These are phyloP conservation scores for Fusarium austroafricanum DNA, from an alignment of 2,329 filamentous ascomycete species.

Conservation along the genomic window DNA sequence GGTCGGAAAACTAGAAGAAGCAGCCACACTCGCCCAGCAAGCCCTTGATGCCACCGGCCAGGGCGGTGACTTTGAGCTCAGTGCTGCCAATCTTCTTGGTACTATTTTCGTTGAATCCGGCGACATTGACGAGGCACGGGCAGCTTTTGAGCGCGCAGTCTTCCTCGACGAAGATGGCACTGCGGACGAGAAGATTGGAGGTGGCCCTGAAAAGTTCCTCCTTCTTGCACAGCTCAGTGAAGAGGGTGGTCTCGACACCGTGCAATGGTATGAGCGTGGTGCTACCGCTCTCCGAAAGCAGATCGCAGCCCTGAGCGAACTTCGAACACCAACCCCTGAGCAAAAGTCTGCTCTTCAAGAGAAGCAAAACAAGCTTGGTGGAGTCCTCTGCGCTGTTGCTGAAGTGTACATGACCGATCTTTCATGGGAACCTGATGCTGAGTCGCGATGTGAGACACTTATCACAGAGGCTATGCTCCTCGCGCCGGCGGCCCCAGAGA, in stretches of 20 bases:
- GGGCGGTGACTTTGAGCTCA: conserved; percentile 65
- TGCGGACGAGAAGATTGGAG: conserved; percentile 76
- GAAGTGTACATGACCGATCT: conserved; percentile 99
- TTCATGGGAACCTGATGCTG: conserved; percentile 91
- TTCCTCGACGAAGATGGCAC: conserved; percentile 80
- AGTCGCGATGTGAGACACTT: conserved; percentile 85
- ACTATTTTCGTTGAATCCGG: conserved; percentile 87
- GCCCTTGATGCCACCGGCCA: conserved; percentile 58
- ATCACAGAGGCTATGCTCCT: conserved; percentile 91
- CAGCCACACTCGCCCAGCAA: conserved; percentile 54
- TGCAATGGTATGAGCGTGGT: conserved; percentile 76
- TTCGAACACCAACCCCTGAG: conserved; percentile 52
- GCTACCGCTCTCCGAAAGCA: conserved; percentile 77
- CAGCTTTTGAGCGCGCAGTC: conserved; percentile 78
- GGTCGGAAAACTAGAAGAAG: conserved; percentile 57
- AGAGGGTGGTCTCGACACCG: conserved; percentile 73
- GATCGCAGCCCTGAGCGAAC: conserved; percentile 71
- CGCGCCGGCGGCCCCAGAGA: conserved; percentile 83
- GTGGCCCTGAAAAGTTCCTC: conserved; percentile 92
- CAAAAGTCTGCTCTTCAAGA: conserved; percentile 65
- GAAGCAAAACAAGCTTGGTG: conserved; percentile 84
- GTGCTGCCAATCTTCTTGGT: conserved; percentile 80
- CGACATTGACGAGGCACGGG: conserved; percentile 79
- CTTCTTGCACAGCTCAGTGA: conserved; percentile 92
- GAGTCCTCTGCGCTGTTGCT: conserved; percentile 91